A percentile compares a stretch with the other conserved stretches of the same genome.
These are phyloP conservation scores for Didymella sp. DNA, from an alignment of 2,329 filamentous ascomycete species.

Conservation along the genomic window DNA sequence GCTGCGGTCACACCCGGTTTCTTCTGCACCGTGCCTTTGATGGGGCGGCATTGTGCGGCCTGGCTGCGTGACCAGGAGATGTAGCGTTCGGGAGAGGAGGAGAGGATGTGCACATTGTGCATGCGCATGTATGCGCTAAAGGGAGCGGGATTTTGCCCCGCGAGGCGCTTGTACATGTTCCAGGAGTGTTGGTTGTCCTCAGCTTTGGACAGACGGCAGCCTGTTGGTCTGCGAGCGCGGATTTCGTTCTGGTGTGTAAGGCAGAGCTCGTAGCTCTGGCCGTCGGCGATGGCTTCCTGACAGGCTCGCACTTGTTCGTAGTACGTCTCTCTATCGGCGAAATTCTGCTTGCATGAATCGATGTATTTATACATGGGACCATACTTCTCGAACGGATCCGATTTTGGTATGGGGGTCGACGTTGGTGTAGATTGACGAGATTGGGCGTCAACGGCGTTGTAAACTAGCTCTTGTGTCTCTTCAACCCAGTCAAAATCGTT, in stretches of 20 bases:
- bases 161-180: slow-evolving; percentile 74
- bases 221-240: slow-evolving; percentile 39
- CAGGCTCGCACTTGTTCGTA: slow-evolving; percentile 71
- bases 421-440: slow-evolving; percentile 42
- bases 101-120: slow-evolving; percentile 69
- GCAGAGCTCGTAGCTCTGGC: slow-evolving; percentile 86
- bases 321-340: slow-evolving; percentile 56
- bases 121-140: slow-evolving; percentile 85
- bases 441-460: slow-evolving; percentile 39
- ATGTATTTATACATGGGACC: slow-evolving; percentile 39
- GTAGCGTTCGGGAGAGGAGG: slow-evolving; percentile 89
- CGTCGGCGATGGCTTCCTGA: slow-evolving; percentile 74
- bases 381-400: slow-evolving; percentile 43
- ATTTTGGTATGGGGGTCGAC: slow-evolving; percentile 30
- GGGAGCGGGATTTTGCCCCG: slow-evolving; percentile 76
- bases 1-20: slow-evolving; percentile 70
- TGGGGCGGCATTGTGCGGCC: slow-evolving; percentile 81
- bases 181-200: slow-evolving; percentile 57
- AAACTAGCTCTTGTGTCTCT: slow-evolving; percentile 38
- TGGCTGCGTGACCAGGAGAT: slow-evolving; percentile 70
- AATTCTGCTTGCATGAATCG: slow-evolving; percentile 26
- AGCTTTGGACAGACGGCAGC: slow-evolving; percentile 40
- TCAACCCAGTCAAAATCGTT: slow-evolving; percentile 58
- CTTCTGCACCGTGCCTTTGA: slow-evolving; percentile 96
- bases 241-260: slow-evolving; percentile 78